phyloP scores from a whole-genome alignment of 2,329 filamentous ascomycete species.

The Trichoderma sp. region DNA sequence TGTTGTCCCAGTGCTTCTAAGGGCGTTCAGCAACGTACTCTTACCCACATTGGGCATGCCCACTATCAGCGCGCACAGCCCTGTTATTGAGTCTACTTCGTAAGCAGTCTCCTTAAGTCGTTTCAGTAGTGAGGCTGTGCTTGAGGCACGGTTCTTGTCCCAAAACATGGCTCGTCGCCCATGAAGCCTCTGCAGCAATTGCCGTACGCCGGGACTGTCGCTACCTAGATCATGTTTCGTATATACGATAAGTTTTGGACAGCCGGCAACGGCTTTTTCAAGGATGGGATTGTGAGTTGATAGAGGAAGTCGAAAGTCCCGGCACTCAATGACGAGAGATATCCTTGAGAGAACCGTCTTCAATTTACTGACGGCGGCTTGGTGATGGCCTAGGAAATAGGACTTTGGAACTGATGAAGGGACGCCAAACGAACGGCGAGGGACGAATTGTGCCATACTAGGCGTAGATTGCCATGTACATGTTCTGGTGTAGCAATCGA shows the following conservation, averaged over 20 bases:
- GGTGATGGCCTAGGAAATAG: constrained; percentile 94
- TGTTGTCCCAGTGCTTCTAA: constrained; percentile 63
- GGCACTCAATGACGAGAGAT: constrained; percentile 88
- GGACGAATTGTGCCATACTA: constrained; percentile 55
- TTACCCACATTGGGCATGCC: constrained; percentile 99
- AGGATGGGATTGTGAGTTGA: constrained; percentile 89
- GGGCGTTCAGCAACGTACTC: constrained; percentile 84
- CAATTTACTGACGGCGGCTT: constrained; percentile 77
- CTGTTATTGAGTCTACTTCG: constrained; percentile 60
- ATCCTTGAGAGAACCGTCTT: constrained; percentile 75
- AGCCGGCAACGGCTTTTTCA: constrained; percentile 70
- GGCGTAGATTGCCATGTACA: neutral
- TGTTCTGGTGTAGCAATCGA: neutral
- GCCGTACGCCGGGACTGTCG: constrained; percentile 31
- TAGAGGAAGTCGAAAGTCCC: constrained; percentile 86
- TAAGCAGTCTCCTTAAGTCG: constrained; percentile 34
- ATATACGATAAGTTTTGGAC: constrained; percentile 78
- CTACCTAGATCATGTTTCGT: constrained; percentile 78
- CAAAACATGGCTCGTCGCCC: constrained; percentile 44
- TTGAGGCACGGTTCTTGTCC: constrained; percentile 35
- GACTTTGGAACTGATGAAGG: constrained; percentile 76
- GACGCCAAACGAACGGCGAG: constrained; percentile 69
- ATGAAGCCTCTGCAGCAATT: constrained; percentile 34
- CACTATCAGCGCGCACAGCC: constrained; percentile 81
- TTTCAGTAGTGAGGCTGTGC: constrained; percentile 40